A percentile compares a stretch with the other conserved stretches of the same genome.
Evolutionary conservation across 1,284 basidiomycete genomes (phyloP).

Genomic region (Leccinum solheimii): DNA sequence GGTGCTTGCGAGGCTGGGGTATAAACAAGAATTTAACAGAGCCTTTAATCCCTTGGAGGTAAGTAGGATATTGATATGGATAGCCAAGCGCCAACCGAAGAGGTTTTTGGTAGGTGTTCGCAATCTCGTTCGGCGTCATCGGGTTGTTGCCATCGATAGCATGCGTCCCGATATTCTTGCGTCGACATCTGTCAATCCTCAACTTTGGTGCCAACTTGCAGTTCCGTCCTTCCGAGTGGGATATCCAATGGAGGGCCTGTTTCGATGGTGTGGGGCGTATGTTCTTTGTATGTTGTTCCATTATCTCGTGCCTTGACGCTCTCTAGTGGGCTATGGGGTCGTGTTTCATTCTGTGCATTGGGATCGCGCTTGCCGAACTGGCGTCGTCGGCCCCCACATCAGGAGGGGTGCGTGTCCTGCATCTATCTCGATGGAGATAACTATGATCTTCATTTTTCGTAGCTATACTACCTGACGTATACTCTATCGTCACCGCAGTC

Average conservation of each 20-base stretch:
- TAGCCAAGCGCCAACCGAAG: not conserved
- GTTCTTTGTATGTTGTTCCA: conserved; percentile 4
- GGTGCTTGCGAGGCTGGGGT: not conserved
- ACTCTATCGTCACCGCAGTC: conserved; percentile 34
- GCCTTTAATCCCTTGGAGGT: not conserved
- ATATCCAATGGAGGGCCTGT: conserved; percentile 47
- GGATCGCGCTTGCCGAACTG: conserved; percentile 69
- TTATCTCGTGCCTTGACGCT: not conserved
- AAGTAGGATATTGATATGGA: not conserved
- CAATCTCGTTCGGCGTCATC: conserved; percentile 40
- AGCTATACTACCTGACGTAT: conserved; percentile 44
- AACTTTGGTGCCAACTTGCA: conserved; percentile 10
- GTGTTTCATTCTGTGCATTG: conserved; percentile 60
- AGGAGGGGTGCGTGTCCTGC: conserved; percentile 33
- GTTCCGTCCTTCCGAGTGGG: conserved; percentile 43
- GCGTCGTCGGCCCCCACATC: conserved; percentile 70
- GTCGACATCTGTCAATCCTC: not conserved
- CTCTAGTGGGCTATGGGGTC: conserved; percentile 42
- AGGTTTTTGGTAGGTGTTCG: conserved; percentile 30
- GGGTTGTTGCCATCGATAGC: conserved; percentile 46
- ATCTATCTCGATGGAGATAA: not conserved
- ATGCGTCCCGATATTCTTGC: conserved; percentile 14
- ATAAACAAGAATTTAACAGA: not conserved
- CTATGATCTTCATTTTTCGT: not conserved
- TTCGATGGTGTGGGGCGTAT: conserved; percentile 49